These are phyloP conservation scores for Vigna radiata DNA, from an alignment of 306 rosid genomes.

Conservation along the genomic window DNA sequence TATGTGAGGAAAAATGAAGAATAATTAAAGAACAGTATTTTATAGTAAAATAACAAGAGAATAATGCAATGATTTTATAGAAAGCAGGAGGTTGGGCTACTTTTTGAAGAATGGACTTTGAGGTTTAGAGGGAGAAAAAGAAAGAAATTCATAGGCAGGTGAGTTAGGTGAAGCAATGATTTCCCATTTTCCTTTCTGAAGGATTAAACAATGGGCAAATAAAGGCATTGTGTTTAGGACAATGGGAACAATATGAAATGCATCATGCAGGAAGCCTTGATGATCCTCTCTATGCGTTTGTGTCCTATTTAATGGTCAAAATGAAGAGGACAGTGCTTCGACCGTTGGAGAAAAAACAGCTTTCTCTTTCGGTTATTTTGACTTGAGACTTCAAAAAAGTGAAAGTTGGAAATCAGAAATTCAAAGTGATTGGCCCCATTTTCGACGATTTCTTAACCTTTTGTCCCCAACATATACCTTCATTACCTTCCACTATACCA, in stretches of 20 bases:
- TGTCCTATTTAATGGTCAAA: slow-evolving; percentile 54
- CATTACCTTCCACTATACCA: slow-evolving; percentile 32
- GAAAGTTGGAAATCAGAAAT: slow-evolving; percentile 40
- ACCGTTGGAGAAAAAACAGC: slow-evolving; percentile 46
- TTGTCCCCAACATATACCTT: slow-evolving; percentile 36
- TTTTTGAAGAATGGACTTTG: slow-evolving; percentile 18
- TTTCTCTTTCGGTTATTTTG: slow-evolving; percentile 50
- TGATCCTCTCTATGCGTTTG: slow-evolving; percentile 16
- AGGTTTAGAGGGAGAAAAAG: slow-evolving; percentile 27
- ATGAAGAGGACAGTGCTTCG: slow-evolving; percentile 37
- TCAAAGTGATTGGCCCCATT: slow-evolving; percentile 51
- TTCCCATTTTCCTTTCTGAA: slow-evolving; percentile 26
- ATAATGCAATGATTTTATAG: slow-evolving; percentile 14
- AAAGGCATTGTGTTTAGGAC: slow-evolving; percentile 23
- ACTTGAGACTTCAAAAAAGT: slow-evolving; percentile 39
- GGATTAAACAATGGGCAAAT: background rate
- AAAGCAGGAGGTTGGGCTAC: slow-evolving; percentile 35
- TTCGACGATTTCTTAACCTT: slow-evolving; percentile 37
- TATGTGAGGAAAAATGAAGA: background rate
- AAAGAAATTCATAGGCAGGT: slow-evolving; percentile 41
- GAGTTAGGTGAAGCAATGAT: slow-evolving; percentile 52
- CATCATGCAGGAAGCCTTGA: background rate
- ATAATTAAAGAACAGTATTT: background rate
- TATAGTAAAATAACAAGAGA: background rate
- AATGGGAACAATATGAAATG: slow-evolving; percentile 36